Base-by-base conservation (phyloP, 768 basidiomycete genomes). In the Panellus pusillus region DNA sequence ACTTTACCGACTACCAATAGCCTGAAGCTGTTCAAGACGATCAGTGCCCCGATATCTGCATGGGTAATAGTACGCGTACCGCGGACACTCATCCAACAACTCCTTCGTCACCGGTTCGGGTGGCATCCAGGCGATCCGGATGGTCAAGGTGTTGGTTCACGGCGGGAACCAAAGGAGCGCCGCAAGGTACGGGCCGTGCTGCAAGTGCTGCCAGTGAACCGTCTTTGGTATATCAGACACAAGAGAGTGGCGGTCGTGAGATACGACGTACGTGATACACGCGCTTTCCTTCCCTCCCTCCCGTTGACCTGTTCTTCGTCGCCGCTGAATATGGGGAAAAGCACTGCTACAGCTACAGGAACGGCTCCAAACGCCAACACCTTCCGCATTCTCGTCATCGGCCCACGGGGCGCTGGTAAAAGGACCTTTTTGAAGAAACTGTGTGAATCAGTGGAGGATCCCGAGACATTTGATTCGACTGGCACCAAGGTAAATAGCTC, bases 301-400 rank as follows among this genome's bases (percentile, higher is more conserved):
- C 24, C 24, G 24, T 24, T 24, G 24, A 24, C 24, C 6, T 24
- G 24, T 24, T 24, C 32, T 35, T 35, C 32, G 32, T 35, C 32
- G 32, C 32, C 14, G 7, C 32, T 35, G 32, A 7, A 3, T 9
- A 35, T 35, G 32, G 14, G 14, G 32, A 9, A 11, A 9, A 9
- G 32, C 32, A 14, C 14, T 8, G 3, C 24, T 24, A 2, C 32
- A 7, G 32, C 3, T 3, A 9, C 32, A 35, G 14, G n/a, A n/a
- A n/a, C n/a, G n/a, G n/a, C n/a, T n/a, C n/a, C n/a, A n/a, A n/a
- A n/a, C n/a, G n/a, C n/a, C n/a, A 14, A 35, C 32, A 35, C 14
- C 29, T 71, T 71, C 39, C 63, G 70, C 7, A 54, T 71, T 39
- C 68, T 71, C 39, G 47, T 68, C 38, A 63, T 71, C 4, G 70